These are phyloP conservation scores for Termitomyces sp. DNA, from an alignment of 768 basidiomycete genomes.

Conservation along the genomic window DNA sequence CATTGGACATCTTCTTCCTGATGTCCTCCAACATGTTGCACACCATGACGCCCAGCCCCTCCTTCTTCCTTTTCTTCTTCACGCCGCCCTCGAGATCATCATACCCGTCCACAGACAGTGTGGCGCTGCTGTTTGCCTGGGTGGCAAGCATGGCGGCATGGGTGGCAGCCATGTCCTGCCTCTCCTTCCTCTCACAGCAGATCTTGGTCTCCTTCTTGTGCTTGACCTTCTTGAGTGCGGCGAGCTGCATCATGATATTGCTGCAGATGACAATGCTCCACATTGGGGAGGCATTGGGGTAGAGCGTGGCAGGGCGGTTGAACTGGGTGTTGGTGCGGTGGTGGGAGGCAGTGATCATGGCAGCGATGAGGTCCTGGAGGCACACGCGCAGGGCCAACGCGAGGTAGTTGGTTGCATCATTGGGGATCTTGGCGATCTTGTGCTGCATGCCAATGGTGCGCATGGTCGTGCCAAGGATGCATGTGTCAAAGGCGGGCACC, in stretches of 20 bases:
- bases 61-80: slow-evolving; percentile 81
- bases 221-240: slow-evolving; percentile 70
- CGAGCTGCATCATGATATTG: slow-evolving; percentile 76
- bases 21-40: slow-evolving; percentile 91
- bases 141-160: slow-evolving; percentile 60
- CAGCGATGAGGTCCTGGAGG: slow-evolving; percentile 60
- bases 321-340: slow-evolving; percentile 72
- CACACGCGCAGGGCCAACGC: slow-evolving; percentile 75
- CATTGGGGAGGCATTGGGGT: slow-evolving; percentile 68
- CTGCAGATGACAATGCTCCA: slow-evolving; percentile 76
- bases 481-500: slow-evolving; percentile 65
- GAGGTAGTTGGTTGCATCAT: slow-evolving; percentile 72
- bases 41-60: slow-evolving; percentile 78
- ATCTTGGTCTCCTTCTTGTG: slow-evolving; percentile 77
- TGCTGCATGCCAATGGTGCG: slow-evolving; percentile 62
- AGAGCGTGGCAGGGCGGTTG: slow-evolving; percentile 59
- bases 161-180: slow-evolving; percentile 66
- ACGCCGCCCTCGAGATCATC: slow-evolving; percentile 48
- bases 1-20: slow-evolving; percentile 88
- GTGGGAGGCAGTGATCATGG: slow-evolving; percentile 61
- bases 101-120: slow-evolving; percentile 22
- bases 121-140: slow-evolving; percentile 50
- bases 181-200: slow-evolving; percentile 73
- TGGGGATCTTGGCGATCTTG: slow-evolving; percentile 59
- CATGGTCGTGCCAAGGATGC: slow-evolving; percentile 61